Evolutionary conservation across 257 asterid genomes (phyloP), one percentile per base, ranked within the genome.

Genomic region (Penstemon eatonii): DNA sequence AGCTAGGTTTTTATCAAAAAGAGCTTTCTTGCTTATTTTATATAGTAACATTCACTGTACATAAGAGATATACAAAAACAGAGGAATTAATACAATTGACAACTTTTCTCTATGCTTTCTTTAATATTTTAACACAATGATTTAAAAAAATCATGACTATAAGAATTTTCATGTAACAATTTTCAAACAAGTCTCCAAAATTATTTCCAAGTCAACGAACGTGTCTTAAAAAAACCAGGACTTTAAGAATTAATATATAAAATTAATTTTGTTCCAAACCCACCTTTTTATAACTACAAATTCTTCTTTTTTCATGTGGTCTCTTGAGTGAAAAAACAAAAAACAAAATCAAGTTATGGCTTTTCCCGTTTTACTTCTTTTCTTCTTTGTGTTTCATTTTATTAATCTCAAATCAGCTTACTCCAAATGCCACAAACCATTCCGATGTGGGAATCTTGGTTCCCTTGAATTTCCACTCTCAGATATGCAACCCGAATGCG

Each of bases 191-290:
- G 65, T 75, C 70, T 66, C 45, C 64, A 56, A 45, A 68, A 18
- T 15, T 7, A 39, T 60, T 75, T 73, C 73, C 65, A 57, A 66
- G 71, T 67, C 82, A 33, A 72, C 65, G 54, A 47, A 58, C 79
- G 77, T 75, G 77, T 71, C 61, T 56, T 33, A 60, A 39, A 25
- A 73, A 44, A 50, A 52, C 33, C 71, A 56, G 18, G 75, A 63
- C 50, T 67, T 18, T 64, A 37, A 12, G 3, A 66, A 19, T 25
- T 3, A 60, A 52, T 4, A 39, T 51, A 42, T 44, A 41, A 4
- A 39, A 6, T 3, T 12, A 1, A 10, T 40, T 49, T 2, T n/a
- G 11, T 40, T n/a, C n/a, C 19, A 25, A 64, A 13, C 38, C 19
- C 1, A 5, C 8, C 41, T 18, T 8, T 13, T 33, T 40, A 18